Evolutionary conservation across 495 filamentous ascomycete genomes (phyloP), one percentile per base, ranked within the genome.

Genomic region (Aspergillus hancockii): DNA sequence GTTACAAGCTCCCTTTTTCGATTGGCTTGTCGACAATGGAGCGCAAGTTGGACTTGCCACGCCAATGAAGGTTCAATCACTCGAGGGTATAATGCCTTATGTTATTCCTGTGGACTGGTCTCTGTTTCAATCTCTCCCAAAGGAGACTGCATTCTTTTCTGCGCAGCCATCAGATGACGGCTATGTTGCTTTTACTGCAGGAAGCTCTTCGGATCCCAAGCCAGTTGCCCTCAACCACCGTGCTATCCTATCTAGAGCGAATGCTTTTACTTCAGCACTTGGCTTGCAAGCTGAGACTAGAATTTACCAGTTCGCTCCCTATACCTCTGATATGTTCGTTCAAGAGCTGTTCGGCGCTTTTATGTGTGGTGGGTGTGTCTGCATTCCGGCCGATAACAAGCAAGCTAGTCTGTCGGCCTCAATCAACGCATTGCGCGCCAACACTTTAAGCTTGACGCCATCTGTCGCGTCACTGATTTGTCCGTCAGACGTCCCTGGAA

Each of bases 111-210:
- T 82, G 23, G 72, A 69, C 28, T 65, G 66, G 45, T 65, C 70
- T 30, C 68, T 79, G 0, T 73, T 81, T 3, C 66, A 77, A 23
- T 71, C 71, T 28, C 68, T 80, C 8, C 62, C 67, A 10, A 52
- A 69, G 22, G 59, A 52, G 13, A 45, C 61, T 22, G 5, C 3
- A 1, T 56, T 43, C 32, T 55, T 8, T 25, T 65, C 1, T 50
- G 58, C 6, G 66, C 70, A 25, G 60, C 52, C 66, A 13, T 69
- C 60, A 0, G 65, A 77, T 54, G 58, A 74, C 52, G 63, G 61
- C 16, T 89, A 82, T 61, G 68, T 86, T n/a, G 73, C 84, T 22
- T 87, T 81, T 60, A 87, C 86, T 6, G 81, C 80, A 45, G 77
- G 76, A 0, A 67, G 65, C 14, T 77, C 69, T 23, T 67, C 59